Conservation (phyloP, 352 stramenopile genomes). For the Phytophthora niederhauseri region DNA sequence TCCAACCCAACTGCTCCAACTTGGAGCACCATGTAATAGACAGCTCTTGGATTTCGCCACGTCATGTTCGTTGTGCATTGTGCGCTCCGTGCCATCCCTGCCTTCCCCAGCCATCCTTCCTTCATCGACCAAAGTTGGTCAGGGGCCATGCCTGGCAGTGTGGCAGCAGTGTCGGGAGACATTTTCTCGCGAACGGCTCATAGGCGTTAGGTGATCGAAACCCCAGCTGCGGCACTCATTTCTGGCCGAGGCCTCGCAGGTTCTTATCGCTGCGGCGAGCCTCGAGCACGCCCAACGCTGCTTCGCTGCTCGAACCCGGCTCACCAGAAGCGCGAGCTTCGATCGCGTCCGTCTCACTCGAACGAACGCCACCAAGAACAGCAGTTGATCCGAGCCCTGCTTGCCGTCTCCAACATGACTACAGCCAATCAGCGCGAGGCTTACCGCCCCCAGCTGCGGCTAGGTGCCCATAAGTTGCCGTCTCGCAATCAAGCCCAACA, state of each 20-base stretch:
- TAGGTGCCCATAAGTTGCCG: too few relatives aligned
- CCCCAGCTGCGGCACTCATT: not conserved
- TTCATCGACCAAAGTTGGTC: not conserved
- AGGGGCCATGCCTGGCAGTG: not conserved
- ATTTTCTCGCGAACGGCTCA: not conserved
- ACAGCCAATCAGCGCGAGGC: too few relatives aligned
- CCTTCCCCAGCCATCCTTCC: slow-evolving; percentile 1
- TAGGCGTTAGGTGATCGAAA: not conserved
- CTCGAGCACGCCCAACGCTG: too few relatives aligned
- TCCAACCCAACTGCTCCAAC: too few relatives aligned
- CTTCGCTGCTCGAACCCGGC: not conserved
- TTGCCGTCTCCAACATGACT: too few relatives aligned
- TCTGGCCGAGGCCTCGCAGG: not conserved
- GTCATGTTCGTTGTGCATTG: not conserved
- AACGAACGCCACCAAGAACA: too few relatives aligned
- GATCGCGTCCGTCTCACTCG: too few relatives aligned
- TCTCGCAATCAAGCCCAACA: too few relatives aligned
- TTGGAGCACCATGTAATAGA: slow-evolving; percentile 6
- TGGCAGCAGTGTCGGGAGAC: not conserved
- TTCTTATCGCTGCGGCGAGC: not conserved
- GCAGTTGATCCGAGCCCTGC: too few relatives aligned
- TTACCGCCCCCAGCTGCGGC: too few relatives aligned
- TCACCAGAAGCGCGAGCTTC: not conserved
- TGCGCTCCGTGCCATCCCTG: slow-evolving; percentile 13
- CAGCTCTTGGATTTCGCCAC: not conserved